Base-by-base conservation (phyloP, 169 alveolate genomes). In the Prorocentrum cordatum region DNA sequence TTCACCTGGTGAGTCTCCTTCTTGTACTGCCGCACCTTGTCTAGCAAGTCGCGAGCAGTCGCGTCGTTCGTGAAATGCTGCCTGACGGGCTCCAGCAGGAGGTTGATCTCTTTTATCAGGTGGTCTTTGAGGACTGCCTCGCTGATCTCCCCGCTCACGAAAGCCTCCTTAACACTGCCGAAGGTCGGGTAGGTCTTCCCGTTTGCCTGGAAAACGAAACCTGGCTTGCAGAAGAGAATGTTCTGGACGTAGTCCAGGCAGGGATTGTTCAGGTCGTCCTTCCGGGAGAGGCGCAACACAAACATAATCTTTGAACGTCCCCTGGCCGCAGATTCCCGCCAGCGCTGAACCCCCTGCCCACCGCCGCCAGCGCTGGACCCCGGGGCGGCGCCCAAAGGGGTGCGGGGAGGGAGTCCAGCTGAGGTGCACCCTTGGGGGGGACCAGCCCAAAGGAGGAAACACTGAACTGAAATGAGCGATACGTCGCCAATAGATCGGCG, bases 221-320 rank as follows among this genome's bases (percentile, higher is more conserved):
- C 90, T 27, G 35, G 80, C 27, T 68, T 27, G 38, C 68, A 50
- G 31, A 24, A 10, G 70, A 4, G 14, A 18, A 59, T 6, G 18
- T 2, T 24, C 90, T 54, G 72, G 58, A 80, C 50, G 67, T 80
- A 80, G 67, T 80, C 90, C 66, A 80, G 29, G 32, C 90, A 80
- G 4, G 90, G 90, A 22, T 80, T 80, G 80, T 62, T 80, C 70
- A 80, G 54, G 7, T 61, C 90, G 54, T 80, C 90, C 90, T 80
- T 61, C 14, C 45, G n/a, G 22, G 70, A 27, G 20, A n/a, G n/a
- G n/a, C n/a, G n/a, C n/a, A n/a, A n/a, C n/a, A n/a, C n/a, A n/a
- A n/a, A n/a, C n/a, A n/a, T n/a, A n/a, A n/a, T n/a, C n/a, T n/a
- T n/a, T n/a, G n/a, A n/a, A n/a, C n/a, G n/a, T n/a, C n/a, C n/a